Base-by-base conservation (phyloP, 495 filamentous ascomycete genomes). In the Pseudevernia furfuracea region DNA sequence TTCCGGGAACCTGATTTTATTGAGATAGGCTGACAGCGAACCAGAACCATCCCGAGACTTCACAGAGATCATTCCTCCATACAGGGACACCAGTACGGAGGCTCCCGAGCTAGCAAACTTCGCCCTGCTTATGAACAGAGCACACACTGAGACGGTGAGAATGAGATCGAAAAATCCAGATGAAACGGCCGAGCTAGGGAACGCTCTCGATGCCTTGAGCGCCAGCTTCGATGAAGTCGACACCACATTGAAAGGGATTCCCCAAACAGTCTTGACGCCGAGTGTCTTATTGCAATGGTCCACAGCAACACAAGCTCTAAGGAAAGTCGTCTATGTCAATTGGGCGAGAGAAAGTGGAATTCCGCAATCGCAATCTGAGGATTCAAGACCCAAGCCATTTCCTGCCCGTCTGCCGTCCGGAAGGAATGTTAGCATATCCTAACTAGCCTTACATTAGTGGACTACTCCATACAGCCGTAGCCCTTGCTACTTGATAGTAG, bases 1-100 rank as follows among this genome's bases (percentile, higher is more conserved):
- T 58, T 23, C 2, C n/a, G 14, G 7, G 21, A 1, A 36, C n/a
- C 4, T 37, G 19, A 58, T 10, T 1, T 10, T 7, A 21, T 21
- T 14, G 21, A 37, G n/a, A 21, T 32, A 58, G 32, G 11, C 32
- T 58, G 15, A 58, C 8, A 21, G 30, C 55, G 19, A 36, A 21
- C 32, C 55, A 37, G 55, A 36, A 9, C 30, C 55, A 7, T 58
- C 55, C n/a, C 55, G 30, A 19, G 55, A 58, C 32, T 58, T 58
- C 9, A 8, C 37, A 21, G 30, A 3, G 0, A 36, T 23, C 32
- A 36, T 36, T 21, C 30, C 55, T 15, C 32, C 17, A 9, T 58
- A 58, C n/a, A 21, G n/a, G 11, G 15, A 21, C 15, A 7, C 17
- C 37, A 4, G 19, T 25, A 15, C 7, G 6, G 55, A 36, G 5